Conservation (phyloP, 75 land plant genomes). For the Cryptomeria japonica region DNA sequence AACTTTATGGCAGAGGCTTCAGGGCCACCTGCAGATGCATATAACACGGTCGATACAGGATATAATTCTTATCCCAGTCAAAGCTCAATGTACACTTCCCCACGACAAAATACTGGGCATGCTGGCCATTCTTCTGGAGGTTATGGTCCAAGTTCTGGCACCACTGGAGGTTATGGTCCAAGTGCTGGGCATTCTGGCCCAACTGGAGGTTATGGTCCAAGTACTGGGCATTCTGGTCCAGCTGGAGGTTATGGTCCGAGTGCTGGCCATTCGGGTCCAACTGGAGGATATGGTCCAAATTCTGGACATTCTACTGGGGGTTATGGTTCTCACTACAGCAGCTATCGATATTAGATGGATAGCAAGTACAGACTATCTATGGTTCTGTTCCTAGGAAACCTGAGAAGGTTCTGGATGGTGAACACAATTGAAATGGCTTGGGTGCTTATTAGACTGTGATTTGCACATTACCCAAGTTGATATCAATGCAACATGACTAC, state of each 20-base stretch:
- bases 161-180: not conserved
- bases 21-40: slow-evolving; percentile 3
- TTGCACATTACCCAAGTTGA: not conserved
- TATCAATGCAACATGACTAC: not conserved
- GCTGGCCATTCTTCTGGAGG: slow-evolving; percentile 1
- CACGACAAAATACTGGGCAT: not conserved
- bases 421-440: not conserved
- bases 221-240: not conserved
- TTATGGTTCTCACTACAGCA: slow-evolving; percentile 8
- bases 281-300: not conserved
- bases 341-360: slow-evolving; percentile 8
- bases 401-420: not conserved
- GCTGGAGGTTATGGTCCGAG: not conserved
- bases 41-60: not conserved
- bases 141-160: not conserved
- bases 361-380: not conserved
- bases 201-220: slow-evolving; percentile 6
- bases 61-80: slow-evolving; percentile 12
- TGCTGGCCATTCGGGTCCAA: not conserved
- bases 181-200: not conserved
- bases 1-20: slow-evolving; percentile 13
- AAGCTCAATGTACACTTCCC: slow-evolving; percentile 10
- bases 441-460: not conserved
- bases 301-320: slow-evolving; percentile 8
- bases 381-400: not conserved